Base-by-base conservation (phyloP, 2,329 filamentous ascomycete genomes). In the Aphanoascus verrucosus region DNA sequence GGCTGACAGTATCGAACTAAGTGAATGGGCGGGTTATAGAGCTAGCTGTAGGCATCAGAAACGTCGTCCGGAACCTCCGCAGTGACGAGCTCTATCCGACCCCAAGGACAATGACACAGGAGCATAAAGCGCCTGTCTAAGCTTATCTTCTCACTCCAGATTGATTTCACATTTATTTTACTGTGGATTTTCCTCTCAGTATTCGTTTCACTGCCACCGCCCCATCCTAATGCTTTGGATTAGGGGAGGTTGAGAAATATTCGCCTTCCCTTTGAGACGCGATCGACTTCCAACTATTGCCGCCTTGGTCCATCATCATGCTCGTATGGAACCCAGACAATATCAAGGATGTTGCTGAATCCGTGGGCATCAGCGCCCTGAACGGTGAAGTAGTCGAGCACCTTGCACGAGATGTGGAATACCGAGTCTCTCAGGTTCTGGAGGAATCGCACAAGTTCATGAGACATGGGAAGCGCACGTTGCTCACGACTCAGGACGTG, bases 301-400 rank as follows among this genome's bases (percentile, higher is more conserved):
- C 20, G 19, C 23, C 38, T n/a, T n/a, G 15, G 12, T n/a, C 47
- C 17, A 28, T 45, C 61, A 65, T 47, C 43, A 78, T 77, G 75
- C 81, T 81, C 38, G 83, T 96, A 61, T 97, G 93, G 93, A 97
- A 96, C 66, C 83, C 87, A 15, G 93, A 98, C 64, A 97, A 95
- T 62, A 87, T 98, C 63, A 84, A 84, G 62, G 93, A 98, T 68
- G 90, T 97, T 57, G 91, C 93, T 61, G 93, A 98, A 70, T 95
- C 93, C 1, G 87, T 97, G 46, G 93, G 93, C 55, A 90, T 98
- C 62, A 75, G 80, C 61, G 79, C 81, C 52, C 78, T 97, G 43
- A 82, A 81, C 66, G 88, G 94, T 56, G 91, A 97, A 57, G 86
- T 93, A 19, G 82, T 90, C 44, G 87, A 93, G 57, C 84, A 88